Base-by-base conservation (phyloP, 768 basidiomycete species). In the Lentinula detonsa region DNA sequence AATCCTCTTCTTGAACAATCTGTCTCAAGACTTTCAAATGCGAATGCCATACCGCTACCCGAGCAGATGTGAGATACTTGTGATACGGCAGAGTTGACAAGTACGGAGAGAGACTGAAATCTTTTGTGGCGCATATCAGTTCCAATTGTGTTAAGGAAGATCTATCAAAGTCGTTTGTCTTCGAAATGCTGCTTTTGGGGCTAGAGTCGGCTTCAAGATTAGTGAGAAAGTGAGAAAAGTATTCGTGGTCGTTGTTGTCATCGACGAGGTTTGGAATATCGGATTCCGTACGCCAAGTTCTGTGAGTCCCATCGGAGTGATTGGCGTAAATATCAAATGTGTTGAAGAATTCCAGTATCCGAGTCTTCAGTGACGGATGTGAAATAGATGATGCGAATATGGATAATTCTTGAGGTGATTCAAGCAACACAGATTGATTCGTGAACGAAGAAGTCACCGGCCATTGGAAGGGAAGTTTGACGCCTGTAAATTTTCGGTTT, bases 381-480 rank as follows among this genome's bases (percentile, higher is more conserved):
- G 33, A 33, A 37, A 37, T 13, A 3, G 3, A 39, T 39, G 37
- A 39, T 39, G 13, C 28, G 28, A 28, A 28, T 28, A 3, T 28
- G 28, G 28, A 28, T 28, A 28, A 3, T 28, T 28, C 37, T 39
- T 13, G 55, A 42, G 18, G 15, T 18, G 40, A 21, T 21, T 35
- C 34, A 16, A 15, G 16, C 5, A 48, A 33, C 3, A 18, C 5
- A 9, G 23, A n/a, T 11, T 21, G n/a, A 15, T 57, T 57, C 8
- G 40, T 28, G n/a, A 13, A 28, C n/a, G 15, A 11, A 37, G 18
- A 18, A 28, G 28, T 28, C n/a, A 21, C 23, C 4, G 59, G 59
- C 59, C 59, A 60, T 34, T 42, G 21, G 50, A 60, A 60, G 10
- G 59, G 59, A n/a, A 60, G 59, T 48, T 48, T 59, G 45, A 59